Conservation (phyloP, 345 rosid species). For the Crucihimalaya himalaica region DNA sequence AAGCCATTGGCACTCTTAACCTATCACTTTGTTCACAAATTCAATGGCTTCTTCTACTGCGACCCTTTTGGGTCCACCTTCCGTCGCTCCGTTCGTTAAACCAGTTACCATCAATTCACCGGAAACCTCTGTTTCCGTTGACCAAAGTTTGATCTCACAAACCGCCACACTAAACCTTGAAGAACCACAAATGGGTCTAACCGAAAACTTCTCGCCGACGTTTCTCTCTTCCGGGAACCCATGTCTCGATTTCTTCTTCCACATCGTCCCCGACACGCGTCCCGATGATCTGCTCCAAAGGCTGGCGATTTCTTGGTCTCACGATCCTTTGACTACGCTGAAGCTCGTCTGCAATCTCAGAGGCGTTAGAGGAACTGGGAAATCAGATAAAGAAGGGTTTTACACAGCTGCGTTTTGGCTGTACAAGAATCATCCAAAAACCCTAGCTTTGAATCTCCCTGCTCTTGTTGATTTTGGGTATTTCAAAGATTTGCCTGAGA, state of each 20-base stretch:
- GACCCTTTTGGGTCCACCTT: conserved; percentile 42
- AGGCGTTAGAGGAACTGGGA: conserved; percentile 72
- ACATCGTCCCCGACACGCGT: conserved; percentile 57
- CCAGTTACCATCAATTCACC: not conserved
- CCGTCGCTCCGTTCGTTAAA: not conserved
- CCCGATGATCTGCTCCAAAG: conserved; percentile 32
- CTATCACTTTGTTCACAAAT: too few species aligned
- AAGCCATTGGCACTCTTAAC: too few species aligned
- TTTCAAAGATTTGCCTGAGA: conserved; percentile 68
- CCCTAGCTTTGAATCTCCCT: conserved; percentile 55
- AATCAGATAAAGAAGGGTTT: conserved; percentile 70
- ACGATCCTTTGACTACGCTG: conserved; percentile 55
- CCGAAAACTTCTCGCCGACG: conserved; percentile 53
- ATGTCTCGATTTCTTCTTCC: conserved; percentile 75
- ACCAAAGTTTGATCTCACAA: not conserved
- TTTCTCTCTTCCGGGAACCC: conserved; percentile 54
- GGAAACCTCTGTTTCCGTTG: conserved; percentile 12
- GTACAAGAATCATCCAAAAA: conserved; percentile 53
- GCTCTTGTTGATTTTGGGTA: conserved; percentile 54
- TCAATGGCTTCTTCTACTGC: conserved; percentile 36
- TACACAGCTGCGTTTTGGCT: conserved; percentile 60
- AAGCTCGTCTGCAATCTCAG: conserved; percentile 66
- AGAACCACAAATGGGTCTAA: conserved; percentile 42
- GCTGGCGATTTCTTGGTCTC: conserved; percentile 50
- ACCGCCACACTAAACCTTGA: conserved; percentile 19